Evolutionary conservation across 768 basidiomycete genomes (phyloP), one percentile per base, ranked within the genome.

Genomic region (Kwoniella sp.): DNA sequence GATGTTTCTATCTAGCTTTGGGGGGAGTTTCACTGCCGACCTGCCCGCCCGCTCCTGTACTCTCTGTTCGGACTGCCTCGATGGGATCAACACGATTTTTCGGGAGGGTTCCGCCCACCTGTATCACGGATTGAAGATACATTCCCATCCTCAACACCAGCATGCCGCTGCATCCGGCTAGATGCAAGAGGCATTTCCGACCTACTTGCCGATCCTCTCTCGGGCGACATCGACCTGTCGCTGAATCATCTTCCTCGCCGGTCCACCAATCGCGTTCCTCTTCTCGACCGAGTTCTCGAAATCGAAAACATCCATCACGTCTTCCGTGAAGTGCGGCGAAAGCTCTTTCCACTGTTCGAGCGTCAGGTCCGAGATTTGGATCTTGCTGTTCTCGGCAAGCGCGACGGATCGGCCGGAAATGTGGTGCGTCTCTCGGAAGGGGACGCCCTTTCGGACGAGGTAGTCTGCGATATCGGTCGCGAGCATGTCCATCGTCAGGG

Each of bases 391-490:
- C 80, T 99, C 96, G 0, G 95, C 95, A 41, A 97, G 85, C 1
- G 95, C 93, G 52, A 99, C 95, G 22, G 95, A 93, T 15, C 92
- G 89, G 3, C 96, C 96, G 3, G 96, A 97, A 71, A 99, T 88
- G 80, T 99, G 96, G 79, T 99, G 96, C 0, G 96, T 99, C 82
- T 97, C 93, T 50, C 96, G 89, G 87, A 99, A 98, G 8, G 96
- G 96, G 48, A 93, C 95, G 69, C 96, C 95, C 85, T 96, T 97
- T 73, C 94, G 90, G 67, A 99, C 96, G 45, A 99, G 90, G 81
- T 99, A 98, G 79, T 99, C 95, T 9, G 96, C 96, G 28, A 99
- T 83, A 75, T 99, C 96, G n/a, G 96, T 99, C 4, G 96, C 96
- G 55, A 99, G 88, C 65, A 98, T 91, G 81, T 99, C 96, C 90